Base-by-base conservation (phyloP, 2,329 filamentous ascomycete species). In the Beauveria pseudobassiana region DNA sequence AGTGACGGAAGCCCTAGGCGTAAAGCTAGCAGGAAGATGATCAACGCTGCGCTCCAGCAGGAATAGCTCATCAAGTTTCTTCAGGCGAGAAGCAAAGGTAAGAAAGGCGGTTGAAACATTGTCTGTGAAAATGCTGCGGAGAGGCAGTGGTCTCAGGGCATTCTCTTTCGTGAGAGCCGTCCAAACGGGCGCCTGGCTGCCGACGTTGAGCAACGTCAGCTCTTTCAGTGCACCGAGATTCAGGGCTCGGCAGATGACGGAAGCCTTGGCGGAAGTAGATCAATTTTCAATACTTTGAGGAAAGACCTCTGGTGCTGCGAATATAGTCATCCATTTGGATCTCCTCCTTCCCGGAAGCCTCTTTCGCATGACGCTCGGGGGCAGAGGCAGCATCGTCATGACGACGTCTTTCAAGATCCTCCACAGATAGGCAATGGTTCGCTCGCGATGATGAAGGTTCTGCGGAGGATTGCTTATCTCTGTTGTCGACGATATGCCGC, bases 151-250 rank as follows among this genome's bases (percentile, higher is more conserved):
- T 9, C 75, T 71, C 1, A 74, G 67, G 56, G 77, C 77, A 68
- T 87, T 84, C 66, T 85, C 78, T 65, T 80, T 82, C 20, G 77
- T 72, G 48, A 88, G 71, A 61, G 82, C 71, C 1, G 76, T 74
- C 86, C 86, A 89, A 64, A 88, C 81, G 0, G 80, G 74, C 30
- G 77, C 77, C 69, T 89, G 86, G 5, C 80, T 76, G 1, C 86
- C 86, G 20, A 88, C 85, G 64, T 86, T 87, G 51, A 89, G 78
- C 26, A 89, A 74, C 1, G 84, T 85, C 20, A 89, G 74, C 52
- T 77, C 78, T 65, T 74, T 80, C n/a, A 89, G 74, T 4, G 75
- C 75, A n/a, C 74, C 75, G 3, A 88, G 67, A 65, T 88, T 83
- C 42, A 88, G 73, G 0, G 82, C 82, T 30, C 78, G 76, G 20